phyloP scores from a whole-genome alignment of 805 yeast species.

The Teunomyces stri region DNA sequence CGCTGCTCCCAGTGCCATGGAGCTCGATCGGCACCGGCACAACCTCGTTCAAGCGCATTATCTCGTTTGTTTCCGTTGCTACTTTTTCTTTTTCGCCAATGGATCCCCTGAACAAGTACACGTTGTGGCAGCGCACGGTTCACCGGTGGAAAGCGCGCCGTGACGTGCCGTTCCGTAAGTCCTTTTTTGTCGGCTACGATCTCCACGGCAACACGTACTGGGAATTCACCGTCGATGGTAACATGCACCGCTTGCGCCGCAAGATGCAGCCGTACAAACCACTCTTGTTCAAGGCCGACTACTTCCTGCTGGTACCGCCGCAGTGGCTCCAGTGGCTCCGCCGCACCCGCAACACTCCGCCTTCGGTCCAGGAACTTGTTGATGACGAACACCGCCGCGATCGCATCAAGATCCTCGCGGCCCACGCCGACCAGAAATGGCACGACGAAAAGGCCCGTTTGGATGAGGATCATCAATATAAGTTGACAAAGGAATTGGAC shows the following conservation, averaged over 20 bases:
- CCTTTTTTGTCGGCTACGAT: constrained; percentile 74
- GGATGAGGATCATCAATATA: constrained; percentile 30
- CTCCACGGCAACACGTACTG: constrained; percentile 83
- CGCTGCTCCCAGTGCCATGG: background rate
- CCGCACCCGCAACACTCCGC: constrained; percentile 56
- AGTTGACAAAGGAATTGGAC: constrained; percentile 31
- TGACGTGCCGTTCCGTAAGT: constrained; percentile 64
- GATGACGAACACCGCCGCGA: constrained; percentile 57
- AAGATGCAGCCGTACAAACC: constrained; percentile 56
- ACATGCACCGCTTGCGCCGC: constrained; percentile 55
- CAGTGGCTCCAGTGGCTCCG: constrained; percentile 85
- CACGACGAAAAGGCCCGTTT: constrained; percentile 31
- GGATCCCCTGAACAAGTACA: constrained; percentile 52
- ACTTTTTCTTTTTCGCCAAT: constrained; percentile 19
- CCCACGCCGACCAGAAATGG: constrained; percentile 46
- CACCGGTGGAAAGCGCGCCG: constrained; percentile 61
- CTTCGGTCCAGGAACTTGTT: constrained; percentile 60
- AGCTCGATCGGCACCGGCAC: constrained; percentile 37
- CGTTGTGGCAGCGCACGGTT: constrained; percentile 48
- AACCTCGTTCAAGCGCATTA: constrained; percentile 24
- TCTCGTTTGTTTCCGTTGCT: background rate
- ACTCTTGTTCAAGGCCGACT: constrained; percentile 52
- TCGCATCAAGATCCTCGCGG: constrained; percentile 49
- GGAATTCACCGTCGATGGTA: constrained; percentile 65
- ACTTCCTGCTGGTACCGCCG: constrained; percentile 57